Evolutionary conservation across 208 protist species (phyloP).

Genomic region (Borovskyia barvae): DNA sequence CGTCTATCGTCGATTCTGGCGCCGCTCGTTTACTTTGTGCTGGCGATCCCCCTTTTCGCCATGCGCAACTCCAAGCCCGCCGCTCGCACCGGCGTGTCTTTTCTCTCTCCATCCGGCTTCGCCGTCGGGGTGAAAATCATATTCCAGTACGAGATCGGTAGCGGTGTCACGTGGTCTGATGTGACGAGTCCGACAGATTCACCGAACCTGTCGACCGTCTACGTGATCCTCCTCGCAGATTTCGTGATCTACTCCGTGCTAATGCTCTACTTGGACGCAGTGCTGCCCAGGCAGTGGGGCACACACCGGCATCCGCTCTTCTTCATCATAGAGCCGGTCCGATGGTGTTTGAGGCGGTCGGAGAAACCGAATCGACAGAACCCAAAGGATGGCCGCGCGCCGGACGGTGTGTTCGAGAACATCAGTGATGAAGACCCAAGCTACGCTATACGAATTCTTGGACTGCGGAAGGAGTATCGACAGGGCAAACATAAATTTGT

Average conservation of each 20-base stretch:
- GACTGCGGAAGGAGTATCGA: constrained; percentile 33
- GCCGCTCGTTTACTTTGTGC: constrained; percentile 70
- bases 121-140: constrained; percentile 46
- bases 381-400: constrained; percentile 28
- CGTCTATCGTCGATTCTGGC: constrained; percentile 55
- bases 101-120: constrained; percentile 63
- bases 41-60: constrained; percentile 58
- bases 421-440: constrained; percentile 17
- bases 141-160: constrained; percentile 40
- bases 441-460: constrained; percentile 27
- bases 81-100: constrained; percentile 26
- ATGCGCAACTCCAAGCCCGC: constrained; percentile 29
- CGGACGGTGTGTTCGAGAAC: constrained; percentile 23
- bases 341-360: constrained; percentile 25
- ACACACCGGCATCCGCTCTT: constrained; percentile 60
- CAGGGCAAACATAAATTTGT: constrained; percentile 44
- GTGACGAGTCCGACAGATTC: constrained; percentile 33
- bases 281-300: constrained; percentile 68
- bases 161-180: constrained; percentile 28
- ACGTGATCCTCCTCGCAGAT: constrained; percentile 35
- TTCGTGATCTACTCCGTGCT: constrained; percentile 67
- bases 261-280: constrained; percentile 72
- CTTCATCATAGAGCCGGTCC: constrained; percentile 62
- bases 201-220: constrained; percentile 42
- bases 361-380: constrained; percentile 4